A percentile compares a stretch with the other conserved stretches of the same genome.
Evolutionary conservation across 176 grass and related monocot genomes (phyloP).

Genomic region (Otatea glauca): DNA sequence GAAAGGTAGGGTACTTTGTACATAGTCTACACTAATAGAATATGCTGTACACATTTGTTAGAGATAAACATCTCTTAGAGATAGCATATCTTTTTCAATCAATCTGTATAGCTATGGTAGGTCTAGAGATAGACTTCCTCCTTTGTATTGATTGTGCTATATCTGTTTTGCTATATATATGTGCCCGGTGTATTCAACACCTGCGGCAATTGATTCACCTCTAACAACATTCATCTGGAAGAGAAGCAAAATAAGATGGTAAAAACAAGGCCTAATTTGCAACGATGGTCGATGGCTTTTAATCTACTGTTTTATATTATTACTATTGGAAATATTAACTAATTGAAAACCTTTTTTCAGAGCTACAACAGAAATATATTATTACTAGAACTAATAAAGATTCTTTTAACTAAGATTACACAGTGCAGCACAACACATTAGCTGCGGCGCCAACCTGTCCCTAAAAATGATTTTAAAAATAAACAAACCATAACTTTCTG

Average conservation of each 20-base stretch:
- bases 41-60: background rate
- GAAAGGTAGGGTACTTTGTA: background rate
- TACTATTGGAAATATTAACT: background rate
- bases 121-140: no score
- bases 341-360: conserved; percentile 22
- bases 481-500: background rate
- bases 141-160: no score
- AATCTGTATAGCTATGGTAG: no score
- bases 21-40: background rate
- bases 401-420: conserved; percentile 26
- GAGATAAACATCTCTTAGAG: no score
- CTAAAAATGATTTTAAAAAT: conserved; percentile 18
- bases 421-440: conserved; percentile 22
- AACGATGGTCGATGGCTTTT: background rate
- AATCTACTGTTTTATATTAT: background rate
- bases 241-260: conserved; percentile 4
- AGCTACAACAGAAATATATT: conserved; percentile 23
- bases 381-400: conserved; percentile 8
- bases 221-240: conserved; percentile 29
- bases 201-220: no score
- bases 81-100: no score
- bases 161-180: no score
- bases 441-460: background rate
- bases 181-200: no score
- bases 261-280: background rate